Percentiles rank a stretch among this genome's conserved stretches.
Evolutionary conservation across 2,329 filamentous ascomycete species (phyloP).

Genomic region (Metarhizium rileyi): DNA sequence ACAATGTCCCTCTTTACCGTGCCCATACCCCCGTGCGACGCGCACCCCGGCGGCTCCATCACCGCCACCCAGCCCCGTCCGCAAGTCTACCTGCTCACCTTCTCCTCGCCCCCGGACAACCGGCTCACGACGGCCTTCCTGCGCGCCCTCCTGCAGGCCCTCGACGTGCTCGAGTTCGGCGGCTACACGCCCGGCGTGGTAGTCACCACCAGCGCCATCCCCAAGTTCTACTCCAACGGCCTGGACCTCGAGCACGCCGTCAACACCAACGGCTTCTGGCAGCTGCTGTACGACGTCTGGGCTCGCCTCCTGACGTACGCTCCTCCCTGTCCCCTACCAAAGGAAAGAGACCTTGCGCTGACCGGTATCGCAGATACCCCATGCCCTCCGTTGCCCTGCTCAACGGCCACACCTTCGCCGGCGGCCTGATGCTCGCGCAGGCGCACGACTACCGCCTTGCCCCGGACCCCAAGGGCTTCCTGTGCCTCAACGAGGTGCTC

Average conservation of each 20-base stretch:
- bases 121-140: constrained; percentile 61
- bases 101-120: constrained; percentile 65
- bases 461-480: constrained; percentile 58
- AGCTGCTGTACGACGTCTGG: constrained; percentile 56
- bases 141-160: constrained; percentile 55
- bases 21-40: constrained; percentile 40
- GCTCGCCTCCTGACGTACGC: constrained; percentile 38
- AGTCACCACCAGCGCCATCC: constrained; percentile 63
- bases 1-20: constrained; percentile 26
- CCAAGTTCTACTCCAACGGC: constrained; percentile 77
- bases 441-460: constrained; percentile 77
- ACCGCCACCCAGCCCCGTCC: constrained; percentile 51
- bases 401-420: constrained; percentile 75
- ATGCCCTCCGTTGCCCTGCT: constrained; percentile 76
- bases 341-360: too few relatives aligned
- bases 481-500: constrained; percentile 74
- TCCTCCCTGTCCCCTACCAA: not conserved
- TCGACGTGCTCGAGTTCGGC: constrained; percentile 64
- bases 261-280: constrained; percentile 50
- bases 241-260: constrained; percentile 65
- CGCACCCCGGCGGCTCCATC: constrained; percentile 46
- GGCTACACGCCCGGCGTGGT: constrained; percentile 59
- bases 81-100: constrained; percentile 62
- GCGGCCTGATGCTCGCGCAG: constrained; percentile 63
- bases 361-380: constrained; percentile 53